Evolutionary conservation across 305 asterid genomes (phyloP).

Genomic region (Petunia hybrid): DNA sequence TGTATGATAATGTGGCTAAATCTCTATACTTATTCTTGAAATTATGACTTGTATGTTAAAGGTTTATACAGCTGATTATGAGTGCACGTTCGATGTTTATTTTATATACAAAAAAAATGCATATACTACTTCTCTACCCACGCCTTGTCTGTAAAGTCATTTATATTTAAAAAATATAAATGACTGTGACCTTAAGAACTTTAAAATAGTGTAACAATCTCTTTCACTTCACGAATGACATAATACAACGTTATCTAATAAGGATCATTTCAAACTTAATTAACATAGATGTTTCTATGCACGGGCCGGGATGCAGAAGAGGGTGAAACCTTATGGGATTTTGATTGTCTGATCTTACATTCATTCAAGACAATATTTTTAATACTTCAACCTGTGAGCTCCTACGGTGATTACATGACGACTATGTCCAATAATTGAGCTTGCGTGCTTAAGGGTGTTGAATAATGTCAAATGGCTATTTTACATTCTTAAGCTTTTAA

Average conservation of each 20-base stretch:
- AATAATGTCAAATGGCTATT: too few relatives aligned
- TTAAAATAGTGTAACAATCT: background rate
- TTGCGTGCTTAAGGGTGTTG: too few relatives aligned
- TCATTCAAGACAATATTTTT: too few relatives aligned
- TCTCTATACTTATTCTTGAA: background rate
- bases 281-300: too few relatives aligned
- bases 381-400: too few relatives aligned
- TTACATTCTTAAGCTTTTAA: background rate
- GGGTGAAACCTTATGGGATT: too few relatives aligned
- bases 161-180: background rate
- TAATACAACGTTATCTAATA: too few relatives aligned
- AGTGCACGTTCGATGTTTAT: background rate
- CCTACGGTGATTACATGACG: too few relatives aligned
- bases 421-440: too few relatives aligned
- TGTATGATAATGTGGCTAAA: background rate
- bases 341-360: too few relatives aligned
- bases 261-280: too few relatives aligned
- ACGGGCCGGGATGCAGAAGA: too few relatives aligned
- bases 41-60: background rate
- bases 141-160: conserved; percentile 18
- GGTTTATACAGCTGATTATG: background rate
- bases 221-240: background rate
- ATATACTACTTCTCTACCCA: background rate
- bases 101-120: background rate
- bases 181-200: background rate